Conservation (phyloP, 1,284 basidiomycete genomes). For the Waitea zeae region DNA sequence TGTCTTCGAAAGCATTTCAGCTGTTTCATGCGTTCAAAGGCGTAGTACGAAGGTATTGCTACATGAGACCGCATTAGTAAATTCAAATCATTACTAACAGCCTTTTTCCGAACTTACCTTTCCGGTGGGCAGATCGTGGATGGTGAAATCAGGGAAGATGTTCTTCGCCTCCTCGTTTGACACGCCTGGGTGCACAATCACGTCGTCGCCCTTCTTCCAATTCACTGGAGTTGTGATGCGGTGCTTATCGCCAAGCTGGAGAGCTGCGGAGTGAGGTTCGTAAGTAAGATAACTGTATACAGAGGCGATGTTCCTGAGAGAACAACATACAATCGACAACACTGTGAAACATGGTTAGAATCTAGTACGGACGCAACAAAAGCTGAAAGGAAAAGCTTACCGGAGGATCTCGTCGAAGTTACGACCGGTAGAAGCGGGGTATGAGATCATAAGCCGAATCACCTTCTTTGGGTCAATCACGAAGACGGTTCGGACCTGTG, state of each 20-base stretch:
- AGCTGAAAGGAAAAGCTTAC: constrained; percentile 16
- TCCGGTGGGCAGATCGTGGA: constrained; percentile 66
- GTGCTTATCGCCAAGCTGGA: constrained; percentile 91
- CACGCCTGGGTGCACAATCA: constrained; percentile 90
- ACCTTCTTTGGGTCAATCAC: constrained; percentile 85
- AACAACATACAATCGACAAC: constrained; percentile 46
- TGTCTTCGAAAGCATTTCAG: not conserved
- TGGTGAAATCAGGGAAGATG: constrained; percentile 61
- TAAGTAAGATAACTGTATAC: not conserved
- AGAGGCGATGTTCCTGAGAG: not conserved
- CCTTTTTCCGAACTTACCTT: constrained; percentile 7
- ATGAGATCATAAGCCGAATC: constrained; percentile 80
- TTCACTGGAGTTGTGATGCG: constrained; percentile 78
- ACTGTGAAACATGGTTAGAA: constrained; percentile 11
- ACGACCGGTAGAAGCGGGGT: constrained; percentile 76
- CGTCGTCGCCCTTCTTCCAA: constrained; percentile 88
- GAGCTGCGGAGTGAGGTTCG: constrained; percentile 24
- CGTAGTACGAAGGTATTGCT: constrained; percentile 69
- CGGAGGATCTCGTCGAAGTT: constrained; percentile 85
- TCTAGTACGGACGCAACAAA: constrained; percentile 4
- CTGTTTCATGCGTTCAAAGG: constrained; percentile 26
- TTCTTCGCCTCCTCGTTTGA: constrained; percentile 78
- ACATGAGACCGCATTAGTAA: constrained; percentile 6
- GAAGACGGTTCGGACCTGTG: constrained; percentile 87
- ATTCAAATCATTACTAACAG: constrained; percentile 1